These are phyloP conservation scores for Taxawa tesnikishii DNA, from an alignment of 2,329 filamentous ascomycete genomes.

Conservation along the genomic window DNA sequence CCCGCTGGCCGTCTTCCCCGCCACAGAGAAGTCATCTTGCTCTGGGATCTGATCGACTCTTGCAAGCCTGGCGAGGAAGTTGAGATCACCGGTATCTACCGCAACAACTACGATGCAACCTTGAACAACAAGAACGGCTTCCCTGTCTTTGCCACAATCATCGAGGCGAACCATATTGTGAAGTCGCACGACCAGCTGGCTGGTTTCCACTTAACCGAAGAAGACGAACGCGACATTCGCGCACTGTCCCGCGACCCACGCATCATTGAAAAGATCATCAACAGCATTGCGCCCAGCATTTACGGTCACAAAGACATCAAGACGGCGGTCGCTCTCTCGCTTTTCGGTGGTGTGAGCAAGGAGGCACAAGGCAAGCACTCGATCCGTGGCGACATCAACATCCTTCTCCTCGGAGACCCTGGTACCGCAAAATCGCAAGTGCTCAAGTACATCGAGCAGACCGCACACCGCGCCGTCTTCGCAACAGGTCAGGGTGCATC, in stretches of 20 bases:
- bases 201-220: constrained; percentile 87
- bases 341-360: constrained; percentile 93
- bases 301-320: constrained; percentile 97
- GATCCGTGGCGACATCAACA: constrained; percentile 95
- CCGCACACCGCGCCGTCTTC: constrained; percentile 90
- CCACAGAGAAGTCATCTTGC: constrained; percentile 83
- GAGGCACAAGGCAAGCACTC: constrained; percentile 76
- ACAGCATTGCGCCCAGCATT: constrained; percentile 91
- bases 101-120: constrained; percentile 95
- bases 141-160: constrained; percentile 92
- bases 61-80: constrained; percentile 97
- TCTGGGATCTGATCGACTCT: constrained; percentile 93
- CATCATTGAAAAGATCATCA: constrained; percentile 84
- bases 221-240: constrained; percentile 86
- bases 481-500: constrained; percentile 95
- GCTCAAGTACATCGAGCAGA: constrained; percentile 95
- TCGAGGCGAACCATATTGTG: constrained; percentile 94
- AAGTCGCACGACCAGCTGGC: constrained; percentile 96
- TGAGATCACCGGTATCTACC: constrained; percentile 91
- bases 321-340: constrained; percentile 83
- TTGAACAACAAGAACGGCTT: constrained; percentile 98
- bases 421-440: constrained; percentile 97
- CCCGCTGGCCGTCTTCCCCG: constrained; percentile 89
- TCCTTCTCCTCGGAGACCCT: constrained; percentile 88
- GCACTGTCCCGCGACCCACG: constrained; percentile 77